Evolutionary conservation across 2,329 filamentous ascomycete genomes (phyloP).

Genomic region (Ilyonectria robusta): DNA sequence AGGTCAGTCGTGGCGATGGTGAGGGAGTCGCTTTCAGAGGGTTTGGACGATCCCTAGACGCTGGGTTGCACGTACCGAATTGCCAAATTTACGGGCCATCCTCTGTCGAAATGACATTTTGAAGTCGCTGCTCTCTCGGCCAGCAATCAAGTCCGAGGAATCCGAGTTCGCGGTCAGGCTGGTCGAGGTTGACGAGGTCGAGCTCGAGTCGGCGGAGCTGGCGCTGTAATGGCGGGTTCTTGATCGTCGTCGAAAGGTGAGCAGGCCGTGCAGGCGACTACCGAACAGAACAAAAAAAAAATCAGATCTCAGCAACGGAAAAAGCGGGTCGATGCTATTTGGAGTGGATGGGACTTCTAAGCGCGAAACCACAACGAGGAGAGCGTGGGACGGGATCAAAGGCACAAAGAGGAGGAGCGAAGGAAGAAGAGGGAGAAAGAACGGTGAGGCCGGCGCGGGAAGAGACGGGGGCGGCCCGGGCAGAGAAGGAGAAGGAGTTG

Average conservation of each 20-base stretch:
- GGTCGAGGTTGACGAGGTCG: slow-evolving; percentile 25
- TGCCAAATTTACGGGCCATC: slow-evolving; percentile 64
- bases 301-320: slow-evolving; percentile 26
- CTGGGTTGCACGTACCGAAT: slow-evolving; percentile 57
- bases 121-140: slow-evolving; percentile 37
- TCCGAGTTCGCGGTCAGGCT: slow-evolving; percentile 41
- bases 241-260: slow-evolving; percentile 41
- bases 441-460: background rate
- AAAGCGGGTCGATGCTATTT: slow-evolving; percentile 27
- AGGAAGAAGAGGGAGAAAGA: background rate
- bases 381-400: background rate
- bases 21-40: background rate
- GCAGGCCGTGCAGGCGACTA: slow-evolving; percentile 43
- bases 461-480: background rate
- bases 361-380: background rate
- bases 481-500: background rate
- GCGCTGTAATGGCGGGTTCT: slow-evolving; percentile 41
- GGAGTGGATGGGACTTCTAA: slow-evolving; percentile 4
- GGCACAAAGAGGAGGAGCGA: slow-evolving; percentile 1
- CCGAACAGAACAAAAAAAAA: slow-evolving; percentile 36
- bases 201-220: slow-evolving; percentile 40
- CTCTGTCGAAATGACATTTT: slow-evolving; percentile 58
- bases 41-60: background rate
- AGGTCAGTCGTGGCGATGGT: slow-evolving; percentile 19
- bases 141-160: slow-evolving; percentile 27